These are phyloP conservation scores for Tylopilus plumbeoviolaceoides DNA, from an alignment of 768 basidiomycete genomes.

Conservation along the genomic window DNA sequence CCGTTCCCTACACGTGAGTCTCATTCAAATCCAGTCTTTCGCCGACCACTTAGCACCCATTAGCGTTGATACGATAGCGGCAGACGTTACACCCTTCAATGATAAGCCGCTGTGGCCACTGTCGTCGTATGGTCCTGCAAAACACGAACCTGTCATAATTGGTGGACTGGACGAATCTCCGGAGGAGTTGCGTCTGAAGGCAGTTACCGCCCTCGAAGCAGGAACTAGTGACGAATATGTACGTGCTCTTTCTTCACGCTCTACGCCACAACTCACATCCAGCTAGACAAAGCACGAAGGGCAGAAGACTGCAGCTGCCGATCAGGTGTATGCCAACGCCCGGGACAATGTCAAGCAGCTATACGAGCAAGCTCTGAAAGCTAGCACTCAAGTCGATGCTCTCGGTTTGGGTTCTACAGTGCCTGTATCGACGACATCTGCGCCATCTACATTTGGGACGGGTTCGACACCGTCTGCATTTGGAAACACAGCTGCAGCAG, in stretches of 20 bases:
- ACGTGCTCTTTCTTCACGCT: constrained; percentile 24
- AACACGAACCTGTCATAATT: constrained; percentile 66
- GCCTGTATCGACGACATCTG: constrained; percentile 24
- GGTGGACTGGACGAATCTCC: constrained; percentile 65
- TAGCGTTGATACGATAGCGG: constrained; percentile 59
- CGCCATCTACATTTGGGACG: constrained; percentile 39
- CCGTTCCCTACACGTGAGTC: constrained; percentile 39
- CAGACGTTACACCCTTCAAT: constrained; percentile 52
- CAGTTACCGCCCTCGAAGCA: constrained; percentile 48
- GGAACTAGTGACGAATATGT: constrained; percentile 69
- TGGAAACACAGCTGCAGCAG: constrained; percentile 25
- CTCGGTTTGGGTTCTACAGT: constrained; percentile 10
- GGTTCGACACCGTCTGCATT: constrained; percentile 28
- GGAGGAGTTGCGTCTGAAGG: constrained; percentile 75
- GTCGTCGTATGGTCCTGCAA: constrained; percentile 74
- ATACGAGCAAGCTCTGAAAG: constrained; percentile 49
- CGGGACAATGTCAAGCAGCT: constrained; percentile 45
- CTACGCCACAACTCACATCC: neutral
- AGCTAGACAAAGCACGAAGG: constrained; percentile 56
- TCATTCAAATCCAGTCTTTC: neutral
- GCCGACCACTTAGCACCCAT: neutral
- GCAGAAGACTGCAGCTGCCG: constrained; percentile 49
- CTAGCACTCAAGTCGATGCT: constrained; percentile 27
- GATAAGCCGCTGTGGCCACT: constrained; percentile 82
- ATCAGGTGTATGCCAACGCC: constrained; percentile 46